A percentile compares a stretch with the other conserved stretches of the same genome.
These are phyloP conservation scores for Scolecobasidium constrictum DNA, from an alignment of 2,329 filamentous ascomycete species.

Conservation along the genomic window DNA sequence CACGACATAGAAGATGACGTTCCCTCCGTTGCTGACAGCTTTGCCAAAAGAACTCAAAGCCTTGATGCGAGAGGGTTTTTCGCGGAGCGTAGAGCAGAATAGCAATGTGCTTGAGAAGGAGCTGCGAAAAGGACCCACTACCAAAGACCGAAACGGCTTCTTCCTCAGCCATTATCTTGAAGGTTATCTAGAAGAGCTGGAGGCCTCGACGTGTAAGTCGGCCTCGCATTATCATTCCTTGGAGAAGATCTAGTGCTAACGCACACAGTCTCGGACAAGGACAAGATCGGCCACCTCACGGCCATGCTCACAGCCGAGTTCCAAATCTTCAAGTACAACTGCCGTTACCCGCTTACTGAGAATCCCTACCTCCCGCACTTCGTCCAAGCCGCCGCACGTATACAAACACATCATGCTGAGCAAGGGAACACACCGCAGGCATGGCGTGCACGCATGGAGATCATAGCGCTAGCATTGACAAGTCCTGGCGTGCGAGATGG, in stretches of 20 bases:
- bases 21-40: no score
- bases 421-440: not conserved
- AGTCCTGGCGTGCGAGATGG: not conserved
- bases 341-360: conserved; percentile 18
- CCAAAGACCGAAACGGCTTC: no score
- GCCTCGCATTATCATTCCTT: no score
- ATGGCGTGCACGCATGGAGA: not conserved
- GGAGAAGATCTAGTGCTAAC: no score
- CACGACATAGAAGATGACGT: no score
- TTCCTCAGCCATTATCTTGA: no score
- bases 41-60: not conserved
- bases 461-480: not conserved
- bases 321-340: conserved; percentile 21
- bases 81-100: not conserved
- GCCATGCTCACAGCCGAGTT: conserved; percentile 25
- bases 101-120: not conserved
- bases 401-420: not conserved
- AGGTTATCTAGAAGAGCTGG: no score
- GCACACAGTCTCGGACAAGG: not conserved
- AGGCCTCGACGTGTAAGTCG: no score
- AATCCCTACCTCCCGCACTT: conserved; percentile 30
- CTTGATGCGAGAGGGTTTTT: not conserved
- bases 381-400: conserved; percentile 19
- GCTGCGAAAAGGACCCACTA: no score
- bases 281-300: not conserved